Conservation (phyloP, 495 filamentous ascomycete species). For the Aspergillus sparsus region DNA sequence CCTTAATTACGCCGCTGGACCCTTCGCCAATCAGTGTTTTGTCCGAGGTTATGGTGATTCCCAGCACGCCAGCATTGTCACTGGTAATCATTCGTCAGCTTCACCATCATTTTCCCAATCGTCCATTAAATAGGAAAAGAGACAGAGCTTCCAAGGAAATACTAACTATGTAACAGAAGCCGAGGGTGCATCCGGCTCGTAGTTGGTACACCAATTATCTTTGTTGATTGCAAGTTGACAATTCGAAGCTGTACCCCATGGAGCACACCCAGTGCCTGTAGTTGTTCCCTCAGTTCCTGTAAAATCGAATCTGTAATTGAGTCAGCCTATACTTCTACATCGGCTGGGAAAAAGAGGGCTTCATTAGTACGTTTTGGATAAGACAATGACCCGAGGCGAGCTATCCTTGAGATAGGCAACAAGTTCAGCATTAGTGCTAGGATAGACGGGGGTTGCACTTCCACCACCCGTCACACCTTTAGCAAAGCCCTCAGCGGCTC, state of each 20-base stretch:
- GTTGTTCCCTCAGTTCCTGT: slow-evolving; percentile 43
- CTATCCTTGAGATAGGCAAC: slow-evolving; percentile 44
- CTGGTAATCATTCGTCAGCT: background rate
- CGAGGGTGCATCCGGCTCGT: slow-evolving; percentile 36
- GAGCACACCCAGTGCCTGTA: slow-evolving; percentile 46
- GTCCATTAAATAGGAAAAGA: too few species aligned
- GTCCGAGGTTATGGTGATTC: slow-evolving; percentile 49
- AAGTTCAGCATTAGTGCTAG: slow-evolving; percentile 39
- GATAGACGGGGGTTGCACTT: slow-evolving; percentile 40
- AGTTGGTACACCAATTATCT: slow-evolving; percentile 50
- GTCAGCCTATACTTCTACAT: background rate
- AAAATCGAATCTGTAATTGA: slow-evolving; percentile 39
- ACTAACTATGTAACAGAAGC: slow-evolving; percentile 42
- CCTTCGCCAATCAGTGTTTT: slow-evolving; percentile 48
- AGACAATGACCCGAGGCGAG: slow-evolving; percentile 40
- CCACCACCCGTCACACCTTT: slow-evolving; percentile 45
- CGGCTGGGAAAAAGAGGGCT: background rate
- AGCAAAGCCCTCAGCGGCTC: slow-evolving; percentile 45
- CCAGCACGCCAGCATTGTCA: slow-evolving; percentile 46
- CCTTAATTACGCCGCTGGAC: slow-evolving; percentile 41
- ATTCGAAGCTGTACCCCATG: slow-evolving; percentile 44
- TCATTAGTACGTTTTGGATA: slow-evolving; percentile 32
- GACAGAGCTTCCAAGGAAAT: background rate
- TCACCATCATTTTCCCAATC: background rate
- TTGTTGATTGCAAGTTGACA: slow-evolving; percentile 58